Evolutionary conservation across 2,329 filamentous ascomycete species (phyloP), one percentile per base, ranked within the genome.

Genomic region (Geosmithia flava): DNA sequence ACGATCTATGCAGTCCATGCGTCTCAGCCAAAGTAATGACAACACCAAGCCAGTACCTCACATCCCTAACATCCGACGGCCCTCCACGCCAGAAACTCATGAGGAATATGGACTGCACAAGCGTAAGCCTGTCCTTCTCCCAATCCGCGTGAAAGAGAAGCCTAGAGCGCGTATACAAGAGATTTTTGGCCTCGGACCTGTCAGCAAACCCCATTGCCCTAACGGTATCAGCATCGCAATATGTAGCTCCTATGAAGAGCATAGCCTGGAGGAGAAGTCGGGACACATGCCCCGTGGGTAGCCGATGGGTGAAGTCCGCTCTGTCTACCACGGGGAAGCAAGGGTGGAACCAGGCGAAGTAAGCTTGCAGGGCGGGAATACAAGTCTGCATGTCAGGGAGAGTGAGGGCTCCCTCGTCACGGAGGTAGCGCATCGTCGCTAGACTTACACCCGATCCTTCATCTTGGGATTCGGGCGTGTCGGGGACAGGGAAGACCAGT

Each of bases 261-360:
- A 78, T 72, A 0, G 71, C 68, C 52, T 77, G 72, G 1, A 77
- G 54, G 2, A 78, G 56, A 3, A 77, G 60, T 1, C 67, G 70
- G 3, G 75, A 75, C 2, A 76, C 61, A 1, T 59, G 65, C 10
- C 65, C 63, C 10, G 62, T 59, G 7, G 58, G 58, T 40, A 73
- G 67, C 2, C 60, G 58, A 2, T 59, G 56, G 48, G 67, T 62
- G 8, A 75, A 59, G 0, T 68, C 65, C 1, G 60, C 59, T 3
- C 71, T 66, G 52, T 78, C 72, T 1, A 79, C 53, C 13, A 79
- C 66, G 0, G 75, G 73, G 45, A 77, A 79, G 48, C 71, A 72
- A 0, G 75, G 73, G 52, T 79, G 75, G 47, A 77, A 78, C 68
- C 73, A 75, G 20, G 64, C 61, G 48, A 79, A 78, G 58, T 77